phyloP scores from a whole-genome alignment of 495 filamentous ascomycete genomes.

The Physcia stellaris region DNA sequence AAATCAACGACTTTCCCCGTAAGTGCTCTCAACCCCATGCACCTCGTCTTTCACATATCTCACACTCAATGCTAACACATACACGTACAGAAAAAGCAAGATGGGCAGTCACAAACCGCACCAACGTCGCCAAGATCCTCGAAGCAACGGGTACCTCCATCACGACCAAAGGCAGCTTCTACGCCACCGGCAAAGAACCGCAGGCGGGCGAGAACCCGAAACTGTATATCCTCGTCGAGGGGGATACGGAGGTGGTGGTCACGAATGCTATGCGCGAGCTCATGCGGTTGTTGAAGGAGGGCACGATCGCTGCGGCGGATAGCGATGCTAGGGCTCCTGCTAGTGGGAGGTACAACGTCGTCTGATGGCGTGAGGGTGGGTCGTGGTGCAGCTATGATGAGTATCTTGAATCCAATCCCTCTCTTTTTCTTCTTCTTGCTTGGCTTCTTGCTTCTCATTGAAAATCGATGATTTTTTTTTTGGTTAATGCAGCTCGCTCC shows the following conservation, averaged over 20 bases:
- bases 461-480: no score
- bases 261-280: constrained; percentile 85
- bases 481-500: no score
- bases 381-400: not conserved
- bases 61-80: constrained; percentile 15
- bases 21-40: no score
- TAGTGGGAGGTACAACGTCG: constrained; percentile 81
- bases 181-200: constrained; percentile 67
- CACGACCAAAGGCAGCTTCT: constrained; percentile 92
- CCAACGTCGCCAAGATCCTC: constrained; percentile 96
- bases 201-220: constrained; percentile 64
- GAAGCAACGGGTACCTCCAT: constrained; percentile 92
- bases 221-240: constrained; percentile 93
- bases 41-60: constrained; percentile 12
- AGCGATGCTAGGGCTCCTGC: constrained; percentile 66
- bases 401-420: not conserved
- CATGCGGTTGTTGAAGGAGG: constrained; percentile 76
- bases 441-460: no score
- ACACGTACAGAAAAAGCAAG: constrained; percentile 66
- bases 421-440: not conserved
- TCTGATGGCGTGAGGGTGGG: constrained; percentile 28
- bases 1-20: constrained; percentile 98
- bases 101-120: constrained; percentile 97
- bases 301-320: constrained; percentile 80
- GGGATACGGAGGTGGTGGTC: constrained; percentile 87